Evolutionary conservation across 2,329 filamentous ascomycete species (phyloP).

Genomic region (Aspergillus flavus): DNA sequence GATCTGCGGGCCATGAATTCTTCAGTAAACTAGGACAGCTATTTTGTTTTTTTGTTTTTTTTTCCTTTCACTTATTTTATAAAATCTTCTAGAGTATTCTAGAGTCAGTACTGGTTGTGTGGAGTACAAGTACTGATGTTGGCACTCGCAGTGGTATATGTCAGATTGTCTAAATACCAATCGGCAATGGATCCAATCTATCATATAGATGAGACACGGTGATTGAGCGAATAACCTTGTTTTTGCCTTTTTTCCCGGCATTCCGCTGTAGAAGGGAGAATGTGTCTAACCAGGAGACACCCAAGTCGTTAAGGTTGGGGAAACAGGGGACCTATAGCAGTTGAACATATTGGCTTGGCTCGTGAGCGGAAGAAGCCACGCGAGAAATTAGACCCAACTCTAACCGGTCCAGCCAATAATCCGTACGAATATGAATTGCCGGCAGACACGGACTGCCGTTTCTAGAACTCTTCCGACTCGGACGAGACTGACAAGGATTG

Average conservation of each 20-base stretch:
- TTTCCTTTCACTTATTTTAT: not conserved
- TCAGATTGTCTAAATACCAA: not conserved
- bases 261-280: not conserved
- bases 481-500: not conserved
- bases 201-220: not conserved
- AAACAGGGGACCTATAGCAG: not conserved
- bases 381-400: not conserved
- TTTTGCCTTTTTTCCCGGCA: not conserved
- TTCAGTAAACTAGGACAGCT: not conserved
- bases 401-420: not conserved
- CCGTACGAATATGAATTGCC: not conserved
- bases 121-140: not conserved
- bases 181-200: not conserved
- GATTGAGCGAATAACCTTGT: not conserved
- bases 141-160: not conserved
- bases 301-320: conserved; percentile 3
- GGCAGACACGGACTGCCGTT: not conserved
- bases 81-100: not conserved
- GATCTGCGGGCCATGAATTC: not conserved
- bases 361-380: not conserved
- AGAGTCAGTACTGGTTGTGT: not conserved
- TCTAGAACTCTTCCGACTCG: not conserved
- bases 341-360: not conserved
- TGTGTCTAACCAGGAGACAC: not conserved
- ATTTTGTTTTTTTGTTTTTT: not conserved